These are phyloP conservation scores for Penicillium sp. DNA, from an alignment of 2,329 filamentous ascomycete species.

Conservation along the genomic window DNA sequence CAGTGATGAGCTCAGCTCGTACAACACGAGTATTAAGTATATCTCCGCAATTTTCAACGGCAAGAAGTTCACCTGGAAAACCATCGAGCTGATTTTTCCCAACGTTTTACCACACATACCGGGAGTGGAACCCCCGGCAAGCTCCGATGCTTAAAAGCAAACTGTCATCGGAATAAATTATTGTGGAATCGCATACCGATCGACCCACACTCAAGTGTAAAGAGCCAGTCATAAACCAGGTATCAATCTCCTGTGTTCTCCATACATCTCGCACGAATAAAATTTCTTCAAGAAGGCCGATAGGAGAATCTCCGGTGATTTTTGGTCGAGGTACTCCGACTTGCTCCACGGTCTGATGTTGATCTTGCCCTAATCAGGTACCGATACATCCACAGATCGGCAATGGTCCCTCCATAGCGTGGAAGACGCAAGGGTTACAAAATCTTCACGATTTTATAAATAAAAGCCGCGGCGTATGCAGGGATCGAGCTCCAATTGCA, in stretches of 20 bases:
- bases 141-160: not conserved
- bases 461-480: not conserved
- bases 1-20: not conserved
- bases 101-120: not conserved
- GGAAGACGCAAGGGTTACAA: not conserved
- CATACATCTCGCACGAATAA: not conserved
- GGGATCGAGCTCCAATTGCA: not conserved
- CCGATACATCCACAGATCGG: not conserved
- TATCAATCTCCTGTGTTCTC: not conserved
- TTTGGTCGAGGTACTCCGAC: not conserved
- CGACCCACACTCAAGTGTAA: not conserved
- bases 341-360: not conserved
- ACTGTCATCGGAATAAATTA: not conserved
- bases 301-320: not conserved
- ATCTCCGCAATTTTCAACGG: not conserved
- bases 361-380: conserved; percentile 1
- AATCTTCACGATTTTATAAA: conserved; percentile 1
- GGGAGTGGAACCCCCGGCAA: not conserved
- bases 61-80: no score
- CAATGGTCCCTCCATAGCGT: not conserved
- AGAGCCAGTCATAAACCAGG: not conserved
- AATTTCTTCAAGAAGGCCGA: not conserved
- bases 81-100: not conserved
- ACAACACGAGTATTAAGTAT: not conserved
- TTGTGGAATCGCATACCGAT: not conserved